These are phyloP conservation scores for Paramecium sexaurelia DNA, from an alignment of 73 alveolate genomes.

Conservation along the genomic window DNA sequence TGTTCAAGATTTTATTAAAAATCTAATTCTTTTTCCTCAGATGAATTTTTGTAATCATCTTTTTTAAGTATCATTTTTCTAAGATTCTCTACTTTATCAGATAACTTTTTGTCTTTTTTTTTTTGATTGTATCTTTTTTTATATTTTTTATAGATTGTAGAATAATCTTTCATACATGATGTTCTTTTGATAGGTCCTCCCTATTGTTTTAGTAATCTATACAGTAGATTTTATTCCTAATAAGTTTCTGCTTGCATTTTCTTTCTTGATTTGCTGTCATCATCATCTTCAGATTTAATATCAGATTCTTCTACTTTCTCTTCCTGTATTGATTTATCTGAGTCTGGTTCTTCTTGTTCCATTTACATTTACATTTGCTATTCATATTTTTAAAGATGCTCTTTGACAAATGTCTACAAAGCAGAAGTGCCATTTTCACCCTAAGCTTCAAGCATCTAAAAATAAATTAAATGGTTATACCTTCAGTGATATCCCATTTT, in stretches of 20 bases:
- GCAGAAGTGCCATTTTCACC: slow-evolving; percentile 51
- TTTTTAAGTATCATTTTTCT: slow-evolving; percentile 46
- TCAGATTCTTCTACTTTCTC: slow-evolving; percentile 43
- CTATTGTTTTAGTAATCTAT: slow-evolving; percentile 27
- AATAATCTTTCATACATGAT: slow-evolving; percentile 49
- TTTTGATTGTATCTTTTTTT: slow-evolving; percentile 51
- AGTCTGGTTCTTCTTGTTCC: slow-evolving; percentile 21
- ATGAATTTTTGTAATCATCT: slow-evolving; percentile 15
- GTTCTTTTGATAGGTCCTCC: slow-evolving; percentile 62
- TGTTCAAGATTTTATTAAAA: slow-evolving; percentile 10
- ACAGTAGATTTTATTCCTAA: slow-evolving; percentile 22
- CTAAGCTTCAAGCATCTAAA: slow-evolving; percentile 20
- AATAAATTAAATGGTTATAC: neutral
- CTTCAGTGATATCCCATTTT: slow-evolving; percentile 45
- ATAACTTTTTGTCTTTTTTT: slow-evolving; percentile 43
- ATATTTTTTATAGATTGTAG: slow-evolving; percentile 49
- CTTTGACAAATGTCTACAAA: neutral
- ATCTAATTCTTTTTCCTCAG: slow-evolving; percentile 30
- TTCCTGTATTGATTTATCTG: neutral
- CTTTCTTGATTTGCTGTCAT: slow-evolving; percentile 53
- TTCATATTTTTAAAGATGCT: slow-evolving; percentile 6
- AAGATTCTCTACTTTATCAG: slow-evolving; percentile 52
- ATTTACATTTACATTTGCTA: slow-evolving; percentile 9
- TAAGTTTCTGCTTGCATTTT: slow-evolving; percentile 15
- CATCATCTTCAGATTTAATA: slow-evolving; percentile 53